A percentile compares a stretch with the other conserved stretches of the same genome.
phyloP scores from a whole-genome alignment of 2,329 filamentous ascomycete genomes.

The Aphanoascus verrucosus region DNA sequence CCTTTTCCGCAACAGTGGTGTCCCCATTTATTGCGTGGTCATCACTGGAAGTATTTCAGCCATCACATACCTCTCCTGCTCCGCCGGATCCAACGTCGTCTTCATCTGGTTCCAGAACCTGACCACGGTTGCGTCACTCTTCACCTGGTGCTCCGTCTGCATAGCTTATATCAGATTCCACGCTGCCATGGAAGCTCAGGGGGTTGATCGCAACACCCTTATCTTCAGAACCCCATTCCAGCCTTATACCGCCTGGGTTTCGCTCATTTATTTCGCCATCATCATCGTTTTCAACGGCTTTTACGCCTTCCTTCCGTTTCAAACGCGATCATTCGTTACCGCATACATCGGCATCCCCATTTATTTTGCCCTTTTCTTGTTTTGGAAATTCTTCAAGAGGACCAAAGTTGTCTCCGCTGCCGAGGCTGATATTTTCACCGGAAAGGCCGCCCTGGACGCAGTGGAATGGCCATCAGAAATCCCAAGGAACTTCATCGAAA shows the following conservation, averaged over 20 bases:
- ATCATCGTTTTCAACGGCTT: slow-evolving; percentile 59
- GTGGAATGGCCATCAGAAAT: slow-evolving; percentile 17
- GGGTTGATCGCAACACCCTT: slow-evolving; percentile 27
- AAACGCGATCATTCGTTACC: slow-evolving; percentile 37
- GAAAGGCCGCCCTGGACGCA: slow-evolving; percentile 22
- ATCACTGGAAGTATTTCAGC: slow-evolving; percentile 34
- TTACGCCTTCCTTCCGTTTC: slow-evolving; percentile 27
- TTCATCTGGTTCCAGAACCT: slow-evolving; percentile 41
- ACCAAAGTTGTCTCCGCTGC: slow-evolving; percentile 16
- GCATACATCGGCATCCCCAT: slow-evolving; percentile 36
- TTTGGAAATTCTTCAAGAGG: slow-evolving; percentile 22
- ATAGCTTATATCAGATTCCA: slow-evolving; percentile 40
- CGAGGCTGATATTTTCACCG: slow-evolving; percentile 21
- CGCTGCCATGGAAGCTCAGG: slow-evolving; percentile 32
- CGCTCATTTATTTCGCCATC: slow-evolving; percentile 49
- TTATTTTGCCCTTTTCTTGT: slow-evolving; percentile 30
- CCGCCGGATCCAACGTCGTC: slow-evolving; percentile 29
- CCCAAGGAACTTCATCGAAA: slow-evolving; percentile 18
- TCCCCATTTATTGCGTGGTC: slow-evolving; percentile 36
- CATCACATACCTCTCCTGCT: slow-evolving; percentile 37
- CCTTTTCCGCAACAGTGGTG: slow-evolving; percentile 23
- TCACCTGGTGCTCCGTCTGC: slow-evolving; percentile 40
- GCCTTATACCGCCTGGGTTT: slow-evolving; percentile 50
- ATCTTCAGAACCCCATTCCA: slow-evolving; percentile 37
- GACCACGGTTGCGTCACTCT: slow-evolving; percentile 34